phyloP scores from a whole-genome alignment of 805 yeast species.

The Dipodascus albidus region DNA sequence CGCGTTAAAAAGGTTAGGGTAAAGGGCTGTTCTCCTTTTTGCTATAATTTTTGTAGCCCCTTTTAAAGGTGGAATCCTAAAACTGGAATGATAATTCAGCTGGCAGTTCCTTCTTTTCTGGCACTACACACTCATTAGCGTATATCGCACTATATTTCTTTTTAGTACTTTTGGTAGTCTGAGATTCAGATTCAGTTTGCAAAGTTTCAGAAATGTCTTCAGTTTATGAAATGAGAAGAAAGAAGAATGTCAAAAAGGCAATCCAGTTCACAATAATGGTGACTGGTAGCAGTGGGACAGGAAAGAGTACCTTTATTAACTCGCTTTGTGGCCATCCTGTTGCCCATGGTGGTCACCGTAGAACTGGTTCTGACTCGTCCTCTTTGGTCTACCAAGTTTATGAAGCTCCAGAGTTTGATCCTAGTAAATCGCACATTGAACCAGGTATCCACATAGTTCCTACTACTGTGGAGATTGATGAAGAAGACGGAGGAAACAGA shows the following conservation, averaged over 20 bases:
- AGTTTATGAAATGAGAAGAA: slow-evolving; percentile 25
- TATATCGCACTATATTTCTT: neutral
- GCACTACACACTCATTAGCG: too few species aligned
- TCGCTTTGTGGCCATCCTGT: slow-evolving; percentile 46
- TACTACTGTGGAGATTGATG: slow-evolving; percentile 36
- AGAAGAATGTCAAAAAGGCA: slow-evolving; percentile 52
- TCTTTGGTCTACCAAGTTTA: neutral
- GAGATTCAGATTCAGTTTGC: neutral
- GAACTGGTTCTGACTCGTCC: neutral
- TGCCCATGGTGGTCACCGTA: slow-evolving; percentile 16
- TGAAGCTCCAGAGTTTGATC: slow-evolving; percentile 15
- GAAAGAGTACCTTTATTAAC: slow-evolving; percentile 64
- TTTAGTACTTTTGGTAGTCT: too few species aligned
- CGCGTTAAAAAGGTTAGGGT: neutral
- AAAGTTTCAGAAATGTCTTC: neutral
- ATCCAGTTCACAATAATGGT: slow-evolving; percentile 56
- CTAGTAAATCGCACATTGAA: slow-evolving; percentile 26
- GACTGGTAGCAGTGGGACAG: slow-evolving; percentile 63
- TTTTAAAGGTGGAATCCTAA: neutral
- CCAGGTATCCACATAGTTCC: slow-evolving; percentile 35
- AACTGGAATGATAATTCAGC: too few species aligned
- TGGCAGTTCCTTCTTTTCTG: neutral
- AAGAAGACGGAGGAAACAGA: slow-evolving; percentile 40
- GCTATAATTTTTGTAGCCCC: neutral
- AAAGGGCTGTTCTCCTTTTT: neutral